phyloP scores from a whole-genome alignment of 192 early-diverging fungal species.

The Coemansia sp. region DNA sequence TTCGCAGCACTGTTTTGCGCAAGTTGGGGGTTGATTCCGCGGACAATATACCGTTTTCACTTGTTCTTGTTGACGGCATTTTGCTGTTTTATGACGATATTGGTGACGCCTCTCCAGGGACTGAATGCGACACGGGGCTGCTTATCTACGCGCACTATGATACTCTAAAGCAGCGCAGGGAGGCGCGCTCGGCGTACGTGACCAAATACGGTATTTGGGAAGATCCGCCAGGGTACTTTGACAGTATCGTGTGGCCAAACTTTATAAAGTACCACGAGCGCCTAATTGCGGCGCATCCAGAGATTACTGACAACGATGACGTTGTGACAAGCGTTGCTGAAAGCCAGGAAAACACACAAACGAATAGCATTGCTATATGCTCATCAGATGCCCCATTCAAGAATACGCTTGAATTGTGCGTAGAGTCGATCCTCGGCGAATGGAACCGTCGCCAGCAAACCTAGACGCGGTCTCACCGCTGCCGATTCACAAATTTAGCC shows the following conservation, averaged over 20 bases:
- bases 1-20: conserved; percentile 1
- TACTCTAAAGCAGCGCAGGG: conserved; percentile 63
- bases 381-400: conserved; percentile 32
- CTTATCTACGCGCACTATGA: conserved; percentile 58
- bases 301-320: not conserved
- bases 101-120: conserved; percentile 40
- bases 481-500: not conserved
- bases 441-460: conserved; percentile 8
- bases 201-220: conserved; percentile 79
- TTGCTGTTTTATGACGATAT: conserved; percentile 65
- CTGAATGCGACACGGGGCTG: conserved; percentile 22
- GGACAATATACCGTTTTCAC: conserved; percentile 20
- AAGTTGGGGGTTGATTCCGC: conserved; percentile 7
- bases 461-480: not conserved
- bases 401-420: conserved; percentile 12
- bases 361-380: conserved; percentile 17
- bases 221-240: conserved; percentile 78
- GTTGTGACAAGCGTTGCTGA: not conserved
- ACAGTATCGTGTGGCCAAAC: conserved; percentile 75
- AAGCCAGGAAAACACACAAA: not conserved
- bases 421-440: conserved; percentile 10
- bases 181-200: conserved; percentile 63
- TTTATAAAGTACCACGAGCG: conserved; percentile 46
- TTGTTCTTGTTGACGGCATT: conserved; percentile 69
- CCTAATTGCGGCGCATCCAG: conserved; percentile 18